Base-by-base conservation (phyloP, 345 rosid species). In the Eucalyptus camaldulensis region DNA sequence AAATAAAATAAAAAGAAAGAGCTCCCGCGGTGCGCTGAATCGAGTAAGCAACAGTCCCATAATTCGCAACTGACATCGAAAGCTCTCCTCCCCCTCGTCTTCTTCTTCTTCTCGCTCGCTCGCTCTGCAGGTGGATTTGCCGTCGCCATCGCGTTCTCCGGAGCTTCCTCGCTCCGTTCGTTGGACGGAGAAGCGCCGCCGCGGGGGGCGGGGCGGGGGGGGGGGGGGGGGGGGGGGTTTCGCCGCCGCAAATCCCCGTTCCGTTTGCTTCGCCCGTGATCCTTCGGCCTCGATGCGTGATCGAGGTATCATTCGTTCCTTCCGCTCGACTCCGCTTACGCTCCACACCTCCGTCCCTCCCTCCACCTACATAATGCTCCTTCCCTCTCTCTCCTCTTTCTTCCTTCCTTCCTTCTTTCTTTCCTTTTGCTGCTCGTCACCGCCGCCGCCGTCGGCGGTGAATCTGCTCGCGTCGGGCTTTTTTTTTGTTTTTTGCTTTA, bases 251-350 rank as follows among this genome's bases (percentile, higher is more conserved):
- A 7, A 69, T 69, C 80, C 43, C 43, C 80, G n/a, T 22, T 69
- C 5, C 58, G 80, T 54, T 69, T 85, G 76, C 90, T 56, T 85
- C 76, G 60, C 47, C 33, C 33, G 58, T 49, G 25, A 60, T 62
- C 31, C 80, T 62, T 29, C 33, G 31, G 58, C 58, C 24, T 37
- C 50, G 29, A 24, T 86, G 90, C 90, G 90, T 51, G 49, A 86
- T 67, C 76, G 90, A 86, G 90, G 88, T 67, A 86, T 67, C 27
- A 89, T 89, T 65, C 90, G 10, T 86, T 89, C 43, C 90, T 89
- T 89, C 81, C 22, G 51, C 86, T n/a, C 43, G 50, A 86, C 90
- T 86, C 65, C 58, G 44, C 88, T 72, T 87, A 43, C 37, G 13
- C 76, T 49, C 43, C 80, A n/a, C 72, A 19, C 85, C 65, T 31